phyloP scores from a whole-genome alignment of 345 rosid genomes.

The Diplotaxis tenuifolia region DNA sequence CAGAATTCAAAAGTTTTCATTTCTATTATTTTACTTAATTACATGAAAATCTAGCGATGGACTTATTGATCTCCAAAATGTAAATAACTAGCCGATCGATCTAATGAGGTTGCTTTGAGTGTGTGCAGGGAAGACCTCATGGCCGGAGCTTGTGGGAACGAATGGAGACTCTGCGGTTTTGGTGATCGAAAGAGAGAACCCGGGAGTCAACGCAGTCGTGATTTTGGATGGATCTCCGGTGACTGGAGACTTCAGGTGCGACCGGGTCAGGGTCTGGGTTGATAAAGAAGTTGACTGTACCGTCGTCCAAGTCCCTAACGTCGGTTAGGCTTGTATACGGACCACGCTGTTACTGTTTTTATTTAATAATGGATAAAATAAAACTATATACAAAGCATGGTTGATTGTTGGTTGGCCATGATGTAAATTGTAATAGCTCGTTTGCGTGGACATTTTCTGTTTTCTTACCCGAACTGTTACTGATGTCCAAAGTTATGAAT shows the following conservation, averaged over 20 bases:
- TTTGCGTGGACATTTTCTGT: neutral
- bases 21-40: no score
- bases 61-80: neutral
- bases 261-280: constrained; percentile 40
- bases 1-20: neutral
- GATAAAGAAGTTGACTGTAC: neutral
- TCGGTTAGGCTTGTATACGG: constrained; percentile 22
- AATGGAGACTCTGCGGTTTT: constrained; percentile 32
- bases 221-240: constrained; percentile 29
- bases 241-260: constrained; percentile 23
- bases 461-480: neutral
- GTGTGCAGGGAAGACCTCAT: constrained; percentile 29
- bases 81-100: neutral
- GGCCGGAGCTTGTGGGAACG: constrained; percentile 45
- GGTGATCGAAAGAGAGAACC: constrained; percentile 30
- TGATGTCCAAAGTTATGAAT: neutral
- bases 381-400: neutral
- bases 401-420: neutral
- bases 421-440: neutral
- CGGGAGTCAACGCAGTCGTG: constrained; percentile 12
- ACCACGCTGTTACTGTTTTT: neutral
- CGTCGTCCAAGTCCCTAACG: constrained; percentile 22
- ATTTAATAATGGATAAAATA: neutral
- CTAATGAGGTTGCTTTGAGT: neutral
- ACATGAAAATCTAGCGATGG: neutral